Evolutionary conservation across 202 grass and related monocot species (phyloP).

Genomic region (Elaeis oleifera): DNA sequence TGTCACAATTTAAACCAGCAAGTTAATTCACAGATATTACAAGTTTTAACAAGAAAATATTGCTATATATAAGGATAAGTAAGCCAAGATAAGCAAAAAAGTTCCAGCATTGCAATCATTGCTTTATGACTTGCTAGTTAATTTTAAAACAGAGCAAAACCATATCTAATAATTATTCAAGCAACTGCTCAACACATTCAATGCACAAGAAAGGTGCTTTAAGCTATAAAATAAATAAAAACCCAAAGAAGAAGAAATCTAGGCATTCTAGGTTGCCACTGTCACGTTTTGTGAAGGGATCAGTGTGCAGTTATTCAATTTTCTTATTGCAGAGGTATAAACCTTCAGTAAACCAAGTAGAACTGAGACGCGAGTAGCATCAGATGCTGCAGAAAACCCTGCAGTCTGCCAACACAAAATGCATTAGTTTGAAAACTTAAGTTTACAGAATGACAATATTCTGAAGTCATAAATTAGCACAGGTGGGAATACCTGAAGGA

Average conservation of each 20-base stretch:
- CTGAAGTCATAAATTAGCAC: neutral
- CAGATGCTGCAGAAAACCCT: conserved; percentile 89
- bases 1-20: too few relatives aligned
- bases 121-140: too few relatives aligned
- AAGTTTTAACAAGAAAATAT: too few relatives aligned
- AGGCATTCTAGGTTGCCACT: neutral
- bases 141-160: too few relatives aligned
- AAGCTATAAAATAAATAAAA: neutral
- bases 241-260: neutral
- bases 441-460: conserved; percentile 5
- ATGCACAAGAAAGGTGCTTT: too few relatives aligned
- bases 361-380: conserved; percentile 92
- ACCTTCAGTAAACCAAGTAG: conserved; percentile 98
- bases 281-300: neutral
- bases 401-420: conserved; percentile 53
- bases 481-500: conserved; percentile 64
- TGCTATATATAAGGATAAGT: too few relatives aligned
- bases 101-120: too few relatives aligned
- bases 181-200: too few relatives aligned
- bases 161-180: too few relatives aligned
- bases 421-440: neutral
- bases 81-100: too few relatives aligned
- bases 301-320: neutral
- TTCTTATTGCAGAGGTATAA: conserved; percentile 3
- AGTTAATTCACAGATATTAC: too few relatives aligned